A percentile compares a stretch with the other conserved stretches of the same genome.
Conservation (phyloP, 2,329 filamentous ascomycete species). For the Eurotiales sp. region DNA sequence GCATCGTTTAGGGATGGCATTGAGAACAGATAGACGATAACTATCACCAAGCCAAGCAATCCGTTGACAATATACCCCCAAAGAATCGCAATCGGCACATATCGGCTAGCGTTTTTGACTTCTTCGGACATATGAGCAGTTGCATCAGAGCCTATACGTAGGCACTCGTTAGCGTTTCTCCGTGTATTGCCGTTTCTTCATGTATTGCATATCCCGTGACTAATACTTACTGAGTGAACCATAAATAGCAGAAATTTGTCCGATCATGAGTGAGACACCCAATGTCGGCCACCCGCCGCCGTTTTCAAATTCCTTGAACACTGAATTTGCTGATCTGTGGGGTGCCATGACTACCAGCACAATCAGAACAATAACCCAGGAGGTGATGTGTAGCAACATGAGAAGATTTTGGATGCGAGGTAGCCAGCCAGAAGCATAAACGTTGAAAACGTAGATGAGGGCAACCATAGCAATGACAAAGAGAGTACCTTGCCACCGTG, state of each 20-base stretch:
- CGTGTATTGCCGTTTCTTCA: no score
- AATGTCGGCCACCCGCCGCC: slow-evolving; percentile 35
- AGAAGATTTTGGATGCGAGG: slow-evolving; percentile 37
- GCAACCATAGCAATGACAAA: slow-evolving; percentile 46
- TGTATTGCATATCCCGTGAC: no score
- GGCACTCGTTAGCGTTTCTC: no score
- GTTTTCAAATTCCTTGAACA: slow-evolving; percentile 36
- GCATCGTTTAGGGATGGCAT: slow-evolving; percentile 31
- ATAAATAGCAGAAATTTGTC: slow-evolving; percentile 33
- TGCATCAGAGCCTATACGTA: slow-evolving; percentile 25
- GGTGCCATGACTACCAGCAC: slow-evolving; percentile 32
- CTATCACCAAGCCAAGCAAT: slow-evolving; percentile 40
- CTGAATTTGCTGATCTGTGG: slow-evolving; percentile 23
- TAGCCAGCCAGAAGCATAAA: slow-evolving; percentile 29
- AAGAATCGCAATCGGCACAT: slow-evolving; percentile 45
- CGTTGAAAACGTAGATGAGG: slow-evolving; percentile 42
- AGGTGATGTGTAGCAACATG: slow-evolving; percentile 36
- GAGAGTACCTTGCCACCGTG: slow-evolving; percentile 48
- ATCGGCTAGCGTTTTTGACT: slow-evolving; percentile 43
- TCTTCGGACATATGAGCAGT: slow-evolving; percentile 45
- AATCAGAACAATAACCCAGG: slow-evolving; percentile 31
- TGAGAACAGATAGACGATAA: slow-evolving; percentile 36
- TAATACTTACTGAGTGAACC: slow-evolving; percentile 24
- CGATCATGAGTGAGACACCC: slow-evolving; percentile 33
- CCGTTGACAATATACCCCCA: slow-evolving; percentile 45